Evolutionary conservation across 2,329 filamentous ascomycete genomes (phyloP).

Genomic region (Fusarium lyarnte): DNA sequence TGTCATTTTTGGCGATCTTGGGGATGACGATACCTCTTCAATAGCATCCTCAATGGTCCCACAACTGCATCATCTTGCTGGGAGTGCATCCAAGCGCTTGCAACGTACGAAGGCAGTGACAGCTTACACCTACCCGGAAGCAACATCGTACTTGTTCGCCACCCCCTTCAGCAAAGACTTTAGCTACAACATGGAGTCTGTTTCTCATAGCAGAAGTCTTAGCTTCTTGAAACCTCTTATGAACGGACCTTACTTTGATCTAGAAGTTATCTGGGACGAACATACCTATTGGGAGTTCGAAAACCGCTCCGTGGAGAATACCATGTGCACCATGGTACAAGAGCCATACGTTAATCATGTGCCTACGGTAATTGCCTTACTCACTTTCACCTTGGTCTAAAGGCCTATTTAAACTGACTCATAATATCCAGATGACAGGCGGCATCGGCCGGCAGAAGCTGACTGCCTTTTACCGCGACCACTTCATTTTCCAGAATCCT

Average conservation of each 20-base stretch:
- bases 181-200: conserved; percentile 62
- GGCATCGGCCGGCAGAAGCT: conserved; percentile 73
- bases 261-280: conserved; percentile 82
- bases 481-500: conserved; percentile 80
- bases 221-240: conserved; percentile 71
- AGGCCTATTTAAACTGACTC: neutral
- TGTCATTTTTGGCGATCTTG: neutral
- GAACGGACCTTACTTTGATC: conserved; percentile 74
- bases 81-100: conserved; percentile 39
- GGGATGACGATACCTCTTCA: accelerated
- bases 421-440: conserved; percentile 61
- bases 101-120: neutral
- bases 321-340: conserved; percentile 82
- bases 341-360: conserved; percentile 84
- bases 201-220: conserved; percentile 74
- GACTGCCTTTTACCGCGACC: conserved; percentile 74
- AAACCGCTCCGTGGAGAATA: conserved; percentile 73
- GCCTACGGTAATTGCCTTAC: conserved; percentile 63
- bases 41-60: neutral
- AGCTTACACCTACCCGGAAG: neutral
- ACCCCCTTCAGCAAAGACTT: conserved; percentile 61
- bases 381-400: accelerated
- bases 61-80: neutral
- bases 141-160: conserved; percentile 47
- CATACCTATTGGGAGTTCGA: conserved; percentile 78